Conservation (phyloP, 2,329 filamentous ascomycete genomes). For the Blastomyces emzantsi region DNA sequence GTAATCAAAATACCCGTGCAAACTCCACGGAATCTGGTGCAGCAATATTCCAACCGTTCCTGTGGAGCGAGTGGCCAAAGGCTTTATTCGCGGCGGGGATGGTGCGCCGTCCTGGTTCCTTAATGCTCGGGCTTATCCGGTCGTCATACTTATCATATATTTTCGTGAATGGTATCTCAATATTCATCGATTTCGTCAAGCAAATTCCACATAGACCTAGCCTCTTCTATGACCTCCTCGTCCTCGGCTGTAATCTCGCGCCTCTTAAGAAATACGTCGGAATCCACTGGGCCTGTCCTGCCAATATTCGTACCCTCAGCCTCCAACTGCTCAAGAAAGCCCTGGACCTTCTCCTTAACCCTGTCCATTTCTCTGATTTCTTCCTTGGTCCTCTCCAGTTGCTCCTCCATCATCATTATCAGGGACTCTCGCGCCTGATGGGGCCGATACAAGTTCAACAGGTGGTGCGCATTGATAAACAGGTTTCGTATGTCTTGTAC, state of each 20-base stretch:
- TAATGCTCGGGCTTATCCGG: background rate
- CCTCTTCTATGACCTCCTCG: slow-evolving; percentile 22
- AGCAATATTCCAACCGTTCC: background rate
- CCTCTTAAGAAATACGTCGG: background rate
- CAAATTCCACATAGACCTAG: slow-evolving; percentile 32
- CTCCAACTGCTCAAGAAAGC: slow-evolving; percentile 29
- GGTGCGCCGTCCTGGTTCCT: background rate
- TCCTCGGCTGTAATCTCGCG: slow-evolving; percentile 11
- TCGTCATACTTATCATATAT: background rate
- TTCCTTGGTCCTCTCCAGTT: slow-evolving; percentile 60
- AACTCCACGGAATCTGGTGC: background rate
- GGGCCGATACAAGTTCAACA: slow-evolving; percentile 88
- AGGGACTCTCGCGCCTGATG: slow-evolving; percentile 86
- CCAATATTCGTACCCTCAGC: slow-evolving; percentile 20
- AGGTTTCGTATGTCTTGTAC: slow-evolving; percentile 69
- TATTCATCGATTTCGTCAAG: slow-evolving; percentile 27
- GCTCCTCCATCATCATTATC: slow-evolving; percentile 79
- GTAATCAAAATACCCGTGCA: background rate
- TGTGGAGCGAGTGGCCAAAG: background rate
- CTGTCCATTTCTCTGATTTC: slow-evolving; percentile 72
- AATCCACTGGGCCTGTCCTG: background rate
- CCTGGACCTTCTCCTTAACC: slow-evolving; percentile 58
- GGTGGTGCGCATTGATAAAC: slow-evolving; percentile 83
- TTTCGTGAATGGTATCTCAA: slow-evolving; percentile 4
- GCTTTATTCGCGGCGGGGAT: background rate